Conservation (phyloP, 768 basidiomycete genomes). For the Termitomyces sp. region DNA sequence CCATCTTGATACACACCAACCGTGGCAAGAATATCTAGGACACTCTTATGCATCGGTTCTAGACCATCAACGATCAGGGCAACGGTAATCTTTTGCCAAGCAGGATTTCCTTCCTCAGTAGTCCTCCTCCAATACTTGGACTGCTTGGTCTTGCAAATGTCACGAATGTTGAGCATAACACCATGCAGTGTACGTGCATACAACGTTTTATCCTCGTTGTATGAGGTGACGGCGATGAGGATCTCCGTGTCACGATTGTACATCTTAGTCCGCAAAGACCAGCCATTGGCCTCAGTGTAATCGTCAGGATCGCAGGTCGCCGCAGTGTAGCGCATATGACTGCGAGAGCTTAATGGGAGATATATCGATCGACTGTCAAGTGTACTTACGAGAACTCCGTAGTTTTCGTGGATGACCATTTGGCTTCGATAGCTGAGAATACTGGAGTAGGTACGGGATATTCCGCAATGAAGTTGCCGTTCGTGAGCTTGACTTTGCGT, state of each 20-base stretch:
- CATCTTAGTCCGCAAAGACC: slow-evolving; percentile 75
- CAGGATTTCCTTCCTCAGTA: slow-evolving; percentile 79
- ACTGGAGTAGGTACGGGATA: slow-evolving; percentile 86
- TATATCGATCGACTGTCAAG: neutral
- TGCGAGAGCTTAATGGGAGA: slow-evolving; percentile 17
- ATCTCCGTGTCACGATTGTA: slow-evolving; percentile 91
- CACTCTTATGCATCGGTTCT: slow-evolving; percentile 93
- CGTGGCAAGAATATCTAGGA: slow-evolving; percentile 83
- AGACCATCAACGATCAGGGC: slow-evolving; percentile 91
- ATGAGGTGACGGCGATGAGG: slow-evolving; percentile 90
- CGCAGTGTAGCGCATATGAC: slow-evolving; percentile 92
- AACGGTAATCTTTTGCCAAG: slow-evolving; percentile 89
- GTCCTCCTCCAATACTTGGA: slow-evolving; percentile 86
- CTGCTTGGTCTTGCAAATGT: slow-evolving; percentile 95
- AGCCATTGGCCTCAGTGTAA: slow-evolving; percentile 74
- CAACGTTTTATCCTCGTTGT: slow-evolving; percentile 91
- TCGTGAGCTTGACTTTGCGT: slow-evolving; percentile 89
- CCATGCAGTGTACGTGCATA: slow-evolving; percentile 90
- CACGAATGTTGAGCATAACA: slow-evolving; percentile 96
- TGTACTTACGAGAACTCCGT: slow-evolving; percentile 85
- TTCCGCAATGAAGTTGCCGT: slow-evolving; percentile 90
- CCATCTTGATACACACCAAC: slow-evolving; percentile 94
- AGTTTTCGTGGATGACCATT: slow-evolving; percentile 64
- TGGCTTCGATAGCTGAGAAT: slow-evolving; percentile 73
- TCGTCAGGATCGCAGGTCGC: slow-evolving; percentile 91